Evolutionary conservation across 2,329 filamentous ascomycete genomes (phyloP), one percentile per base, ranked within the genome.

Genomic region (Colletotrichum camelliae): DNA sequence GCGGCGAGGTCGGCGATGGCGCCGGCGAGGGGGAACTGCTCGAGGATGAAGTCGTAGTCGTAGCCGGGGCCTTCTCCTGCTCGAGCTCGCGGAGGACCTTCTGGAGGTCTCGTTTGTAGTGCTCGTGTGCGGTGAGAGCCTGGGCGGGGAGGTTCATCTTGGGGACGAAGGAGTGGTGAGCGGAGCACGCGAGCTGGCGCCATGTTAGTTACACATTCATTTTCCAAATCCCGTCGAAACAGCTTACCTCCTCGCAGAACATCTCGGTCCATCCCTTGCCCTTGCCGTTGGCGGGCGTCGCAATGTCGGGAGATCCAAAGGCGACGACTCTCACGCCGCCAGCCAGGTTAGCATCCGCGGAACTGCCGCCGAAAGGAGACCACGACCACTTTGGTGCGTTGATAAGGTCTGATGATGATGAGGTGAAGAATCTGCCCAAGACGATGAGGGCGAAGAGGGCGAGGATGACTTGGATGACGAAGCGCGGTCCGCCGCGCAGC

Each of bases 61-160:
- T 80, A 79, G 5, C 86, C 85, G 1, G 87, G 6, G 81, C 80
- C 3, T 83, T 71, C 2, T 77, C 75, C 7, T 83, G 77, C n/a
- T 82, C 78, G 29, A 84, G 81, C 12, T 83, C 79, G 39, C 70
- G 35, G 70, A 82, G 79, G 10, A 83, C 75, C 24, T 82, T 80
- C 15, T 85, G 80, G 10, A 89, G 78, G 85, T 88, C 2, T 84
- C 81, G 1, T 88, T 88, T 91, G 67, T 92, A 93, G 7, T 89
- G 81, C 37, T 83, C 78, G 77, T 88, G 96, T 76, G 87, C 88
- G 3, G 84, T 93, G 37, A 90, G 86, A 13, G 80, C 83, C 27
- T 64, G 90, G 86, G 27, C 81, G 91, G 71, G 91, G 90, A 1
- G 86, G 64, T 82, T 80, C 13, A 78, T 78, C 4, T 77, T 69